Percentiles rank a stretch among this genome's conserved stretches.
Evolutionary conservation across 148 eudicot genomes (phyloP).

Genomic region (Beta vulgaris): DNA sequence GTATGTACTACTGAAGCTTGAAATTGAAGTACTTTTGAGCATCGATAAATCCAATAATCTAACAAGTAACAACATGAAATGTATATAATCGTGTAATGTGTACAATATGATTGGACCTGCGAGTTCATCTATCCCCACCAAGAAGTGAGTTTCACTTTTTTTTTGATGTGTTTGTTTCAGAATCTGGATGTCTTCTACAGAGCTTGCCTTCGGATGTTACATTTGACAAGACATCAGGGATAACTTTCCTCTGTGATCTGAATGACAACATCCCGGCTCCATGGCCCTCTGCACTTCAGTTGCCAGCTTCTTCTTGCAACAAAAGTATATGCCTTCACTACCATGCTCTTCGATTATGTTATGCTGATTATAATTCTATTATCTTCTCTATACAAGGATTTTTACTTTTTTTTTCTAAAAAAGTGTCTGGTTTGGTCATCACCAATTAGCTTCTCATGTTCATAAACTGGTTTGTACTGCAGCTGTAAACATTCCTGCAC

Average conservation of each 20-base stretch:
- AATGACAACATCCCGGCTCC: conserved; percentile 96
- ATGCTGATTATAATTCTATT: neutral
- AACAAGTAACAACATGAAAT: neutral
- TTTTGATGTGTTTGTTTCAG: conserved; percentile 32
- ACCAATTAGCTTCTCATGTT: conserved; percentile 12
- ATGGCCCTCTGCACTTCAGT: conserved; percentile 78
- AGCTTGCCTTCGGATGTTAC: conserved; percentile 89
- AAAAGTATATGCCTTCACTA: conserved; percentile 58
- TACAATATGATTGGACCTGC: neutral
- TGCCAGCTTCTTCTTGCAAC: conserved; percentile 78
- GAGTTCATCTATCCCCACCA: neutral
- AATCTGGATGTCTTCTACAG: conserved; percentile 89
- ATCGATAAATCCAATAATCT: no score
- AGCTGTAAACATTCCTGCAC: conserved; percentile 84
- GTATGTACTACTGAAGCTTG: no score
- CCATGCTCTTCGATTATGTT: conserved; percentile 1
- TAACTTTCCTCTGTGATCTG: conserved; percentile 87
- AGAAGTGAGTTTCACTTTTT: neutral
- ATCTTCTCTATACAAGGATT: neutral
- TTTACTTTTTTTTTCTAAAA: neutral
- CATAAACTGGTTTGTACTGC: conserved; percentile 26
- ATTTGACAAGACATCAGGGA: conserved; percentile 68
- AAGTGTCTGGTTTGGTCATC: neutral
- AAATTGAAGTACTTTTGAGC: no score
- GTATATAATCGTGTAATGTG: neutral